Evolutionary conservation across 805 yeast genomes (phyloP).

Genomic region (Sugiyamaella mastotermitis): DNA sequence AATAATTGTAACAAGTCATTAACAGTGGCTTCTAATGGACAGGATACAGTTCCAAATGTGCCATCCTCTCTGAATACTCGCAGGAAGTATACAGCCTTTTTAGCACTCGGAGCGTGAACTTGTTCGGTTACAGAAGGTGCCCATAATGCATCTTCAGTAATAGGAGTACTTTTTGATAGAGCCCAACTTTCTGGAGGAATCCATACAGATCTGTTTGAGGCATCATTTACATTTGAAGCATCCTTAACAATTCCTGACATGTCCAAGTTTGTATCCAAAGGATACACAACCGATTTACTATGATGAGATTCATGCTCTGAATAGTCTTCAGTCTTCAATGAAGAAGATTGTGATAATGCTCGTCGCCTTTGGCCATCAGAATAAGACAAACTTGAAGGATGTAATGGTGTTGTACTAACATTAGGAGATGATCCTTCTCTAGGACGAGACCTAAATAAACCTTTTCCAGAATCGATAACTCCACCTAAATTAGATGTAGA

Average conservation of each 20-base stretch:
- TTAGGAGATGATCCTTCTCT: neutral
- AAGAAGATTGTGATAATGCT: neutral
- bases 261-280: conserved; percentile 44
- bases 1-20: conserved; percentile 64
- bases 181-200: conserved; percentile 26
- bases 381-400: too few relatives aligned
- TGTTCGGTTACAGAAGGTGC: neutral
- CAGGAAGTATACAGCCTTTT: conserved; percentile 31
- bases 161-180: conserved; percentile 8
- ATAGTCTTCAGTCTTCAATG: neutral
- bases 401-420: neutral
- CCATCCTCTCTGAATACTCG: conserved; percentile 81
- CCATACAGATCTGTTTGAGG: conserved; percentile 16
- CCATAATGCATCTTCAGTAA: conserved; percentile 10
- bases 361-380: neutral
- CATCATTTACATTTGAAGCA: neutral
- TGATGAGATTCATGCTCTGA: neutral
- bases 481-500: neutral
- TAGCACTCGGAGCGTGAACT: conserved; percentile 2
- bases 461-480: neutral
- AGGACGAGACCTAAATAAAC: conserved; percentile 1
- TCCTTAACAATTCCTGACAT: conserved; percentile 44
- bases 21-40: conserved; percentile 72
- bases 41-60: conserved; percentile 75
- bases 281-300: neutral